These are phyloP conservation scores for Trypanosoma mega DNA, from an alignment of 208 protist species.

Conservation along the genomic window DNA sequence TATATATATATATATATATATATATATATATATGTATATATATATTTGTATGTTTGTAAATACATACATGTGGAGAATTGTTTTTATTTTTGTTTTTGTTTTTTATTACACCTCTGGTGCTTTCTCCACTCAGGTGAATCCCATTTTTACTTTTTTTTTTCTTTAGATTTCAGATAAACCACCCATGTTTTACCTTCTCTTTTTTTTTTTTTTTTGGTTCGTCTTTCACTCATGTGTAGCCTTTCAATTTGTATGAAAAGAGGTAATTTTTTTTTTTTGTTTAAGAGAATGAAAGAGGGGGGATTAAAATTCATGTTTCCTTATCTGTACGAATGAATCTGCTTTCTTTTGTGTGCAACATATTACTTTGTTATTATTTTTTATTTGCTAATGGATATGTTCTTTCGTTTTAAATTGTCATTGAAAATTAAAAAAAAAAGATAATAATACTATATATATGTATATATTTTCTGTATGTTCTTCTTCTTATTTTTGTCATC, in stretches of 20 bases:
- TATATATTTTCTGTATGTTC: slow-evolving; percentile 11
- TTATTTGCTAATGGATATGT: not conserved
- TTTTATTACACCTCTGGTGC: not conserved
- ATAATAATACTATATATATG: slow-evolving; percentile 3
- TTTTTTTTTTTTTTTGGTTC: not conserved
- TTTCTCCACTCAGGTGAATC: too few species aligned
- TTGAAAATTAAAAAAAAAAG: not conserved
- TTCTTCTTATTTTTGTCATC: slow-evolving; percentile 1
- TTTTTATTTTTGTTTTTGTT: not conserved
- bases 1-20: slow-evolving; percentile 3
- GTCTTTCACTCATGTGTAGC: not conserved
- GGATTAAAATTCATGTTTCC: too few species aligned
- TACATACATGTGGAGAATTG: too few species aligned
- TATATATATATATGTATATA: not conserved
- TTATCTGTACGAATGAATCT: too few species aligned
- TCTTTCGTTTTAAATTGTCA: not conserved
- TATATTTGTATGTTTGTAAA: not conserved
- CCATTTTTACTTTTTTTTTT: not conserved
- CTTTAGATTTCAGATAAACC: not conserved
- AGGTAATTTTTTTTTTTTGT: too few species aligned
- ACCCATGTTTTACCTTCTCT: not conserved
- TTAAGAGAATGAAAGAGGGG: too few species aligned
- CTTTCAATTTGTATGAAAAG: too few species aligned
- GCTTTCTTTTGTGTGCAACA: too few species aligned
- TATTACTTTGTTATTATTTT: too few species aligned